These are phyloP conservation scores for Botrytis porri DNA, from an alignment of 2,329 filamentous ascomycete species.

Conservation along the genomic window DNA sequence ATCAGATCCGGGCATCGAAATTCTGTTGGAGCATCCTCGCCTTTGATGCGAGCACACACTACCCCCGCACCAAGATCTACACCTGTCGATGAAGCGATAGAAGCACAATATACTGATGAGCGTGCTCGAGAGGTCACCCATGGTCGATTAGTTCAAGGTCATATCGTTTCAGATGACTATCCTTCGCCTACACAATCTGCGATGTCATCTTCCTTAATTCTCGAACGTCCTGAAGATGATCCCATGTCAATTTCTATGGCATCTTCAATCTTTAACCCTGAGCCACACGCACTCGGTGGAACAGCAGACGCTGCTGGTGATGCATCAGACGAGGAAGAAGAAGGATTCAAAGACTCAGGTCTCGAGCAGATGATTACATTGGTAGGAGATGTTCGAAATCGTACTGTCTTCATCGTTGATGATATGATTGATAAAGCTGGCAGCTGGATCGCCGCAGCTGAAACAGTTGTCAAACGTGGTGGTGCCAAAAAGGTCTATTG, in stretches of 20 bases:
- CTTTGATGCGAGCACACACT: slow-evolving; percentile 28
- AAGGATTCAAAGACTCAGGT: slow-evolving; percentile 74
- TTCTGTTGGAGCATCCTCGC: slow-evolving; percentile 25
- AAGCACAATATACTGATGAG: slow-evolving; percentile 53
- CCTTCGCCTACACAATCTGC: slow-evolving; percentile 74
- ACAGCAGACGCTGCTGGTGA: slow-evolving; percentile 78
- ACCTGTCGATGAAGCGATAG: slow-evolving; percentile 31
- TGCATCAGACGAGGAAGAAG: slow-evolving; percentile 89
- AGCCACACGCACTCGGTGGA: slow-evolving; percentile 69
- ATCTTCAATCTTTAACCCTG: slow-evolving; percentile 74
- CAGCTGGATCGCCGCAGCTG: slow-evolving; percentile 95
- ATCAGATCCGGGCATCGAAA: slow-evolving; percentile 26
- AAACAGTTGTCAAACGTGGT: slow-evolving; percentile 92
- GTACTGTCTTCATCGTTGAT: slow-evolving; percentile 90
- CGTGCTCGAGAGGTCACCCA: slow-evolving; percentile 87
- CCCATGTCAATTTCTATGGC: slow-evolving; percentile 68
- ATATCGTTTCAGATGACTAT: slow-evolving; percentile 92
- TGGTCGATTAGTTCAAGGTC: slow-evolving; percentile 85
- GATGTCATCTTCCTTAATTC: slow-evolving; percentile 54
- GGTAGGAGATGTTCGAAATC: slow-evolving; percentile 88
- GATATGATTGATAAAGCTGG: slow-evolving; percentile 99
- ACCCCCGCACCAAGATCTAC: slow-evolving; percentile 26
- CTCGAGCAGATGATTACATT: slow-evolving; percentile 94
- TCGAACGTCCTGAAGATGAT: slow-evolving; percentile 63
- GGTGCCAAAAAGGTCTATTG: slow-evolving; percentile 92